A percentile compares a stretch with the other conserved stretches of the same genome.
phyloP scores from a whole-genome alignment of 331 rosid species.

The Telfairia occidentalis region DNA sequence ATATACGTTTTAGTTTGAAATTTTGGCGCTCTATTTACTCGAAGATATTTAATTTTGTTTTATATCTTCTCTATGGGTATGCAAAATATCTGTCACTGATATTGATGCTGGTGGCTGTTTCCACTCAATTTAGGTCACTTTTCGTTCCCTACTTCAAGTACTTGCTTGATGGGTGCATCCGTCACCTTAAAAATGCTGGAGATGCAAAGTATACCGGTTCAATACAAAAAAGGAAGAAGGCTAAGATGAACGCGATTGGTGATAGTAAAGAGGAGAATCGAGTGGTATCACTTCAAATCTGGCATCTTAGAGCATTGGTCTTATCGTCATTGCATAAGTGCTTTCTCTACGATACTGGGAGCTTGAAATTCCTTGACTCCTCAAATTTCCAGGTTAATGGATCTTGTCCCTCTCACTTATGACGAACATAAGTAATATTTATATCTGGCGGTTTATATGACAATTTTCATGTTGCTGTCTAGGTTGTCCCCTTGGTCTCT shows the following conservation, averaged over 20 bases:
- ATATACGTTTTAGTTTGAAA: background rate
- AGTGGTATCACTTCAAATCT: conserved; percentile 29
- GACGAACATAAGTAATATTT: background rate
- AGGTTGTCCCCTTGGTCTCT: background rate
- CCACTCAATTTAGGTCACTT: conserved; percentile 54
- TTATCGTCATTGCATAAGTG: conserved; percentile 77
- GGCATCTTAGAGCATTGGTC: conserved; percentile 78
- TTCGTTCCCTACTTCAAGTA: conserved; percentile 90
- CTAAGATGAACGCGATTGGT: conserved; percentile 34
- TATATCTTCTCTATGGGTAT: background rate
- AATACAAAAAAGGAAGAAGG: conserved; percentile 61
- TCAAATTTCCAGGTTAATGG: conserved; percentile 69
- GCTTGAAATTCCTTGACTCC: conserved; percentile 61
- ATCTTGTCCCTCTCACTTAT: background rate
- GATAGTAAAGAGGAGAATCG: conserved; percentile 22
- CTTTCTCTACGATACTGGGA: conserved; percentile 79
- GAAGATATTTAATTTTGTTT: background rate
- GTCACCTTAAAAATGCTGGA: conserved; percentile 43
- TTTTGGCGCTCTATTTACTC: background rate
- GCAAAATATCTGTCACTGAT: background rate
- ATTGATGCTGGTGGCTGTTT: conserved; percentile 1
- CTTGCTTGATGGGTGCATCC: conserved; percentile 63
- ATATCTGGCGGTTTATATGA: background rate
- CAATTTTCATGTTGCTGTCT: background rate
- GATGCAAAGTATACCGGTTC: conserved; percentile 29